Conservation (phyloP, 2,329 filamentous ascomycete species). For the Nemania abortiva region DNA sequence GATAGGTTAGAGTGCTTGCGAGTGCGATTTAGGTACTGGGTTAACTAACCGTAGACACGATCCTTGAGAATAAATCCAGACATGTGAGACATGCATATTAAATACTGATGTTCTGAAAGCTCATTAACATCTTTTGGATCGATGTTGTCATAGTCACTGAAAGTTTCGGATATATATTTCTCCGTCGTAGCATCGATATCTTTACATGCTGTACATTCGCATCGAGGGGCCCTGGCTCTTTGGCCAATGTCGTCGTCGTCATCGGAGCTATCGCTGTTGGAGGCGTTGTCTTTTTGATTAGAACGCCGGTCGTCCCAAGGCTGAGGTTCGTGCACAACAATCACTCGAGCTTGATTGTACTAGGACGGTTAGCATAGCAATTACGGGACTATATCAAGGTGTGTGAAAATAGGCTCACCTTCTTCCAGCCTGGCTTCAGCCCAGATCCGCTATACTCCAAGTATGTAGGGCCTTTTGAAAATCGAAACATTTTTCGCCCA, state of each 20-base stretch:
- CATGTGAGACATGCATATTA: slow-evolving; percentile 37
- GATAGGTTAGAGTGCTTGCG: neutral
- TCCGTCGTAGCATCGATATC: slow-evolving; percentile 20
- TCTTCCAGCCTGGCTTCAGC: slow-evolving; percentile 34
- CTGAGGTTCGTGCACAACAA: slow-evolving; percentile 11
- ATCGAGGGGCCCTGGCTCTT: slow-evolving; percentile 34
- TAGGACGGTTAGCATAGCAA: neutral
- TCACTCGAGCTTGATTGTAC: slow-evolving; percentile 21
- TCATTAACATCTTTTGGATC: slow-evolving; percentile 22
- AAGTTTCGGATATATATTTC: slow-evolving; percentile 30
- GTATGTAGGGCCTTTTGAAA: slow-evolving; percentile 33
- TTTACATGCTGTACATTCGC: slow-evolving; percentile 31
- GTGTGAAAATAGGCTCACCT: slow-evolving; percentile 7
- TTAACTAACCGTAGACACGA: slow-evolving; percentile 32
- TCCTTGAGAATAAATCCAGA: slow-evolving; percentile 38
- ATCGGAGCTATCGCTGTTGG: neutral
- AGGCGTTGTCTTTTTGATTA: neutral
- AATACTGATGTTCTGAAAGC: slow-evolving; percentile 38
- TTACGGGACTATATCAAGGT: neutral
- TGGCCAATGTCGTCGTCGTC: slow-evolving; percentile 21
- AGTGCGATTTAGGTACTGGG: neutral
- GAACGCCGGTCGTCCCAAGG: neutral
- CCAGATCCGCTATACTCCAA: slow-evolving; percentile 36
- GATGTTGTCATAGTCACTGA: slow-evolving; percentile 38
- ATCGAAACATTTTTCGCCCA: slow-evolving; percentile 30